These are phyloP conservation scores for Lipomyces sp. DNA, from an alignment of 805 yeast genomes.

Conservation along the genomic window DNA sequence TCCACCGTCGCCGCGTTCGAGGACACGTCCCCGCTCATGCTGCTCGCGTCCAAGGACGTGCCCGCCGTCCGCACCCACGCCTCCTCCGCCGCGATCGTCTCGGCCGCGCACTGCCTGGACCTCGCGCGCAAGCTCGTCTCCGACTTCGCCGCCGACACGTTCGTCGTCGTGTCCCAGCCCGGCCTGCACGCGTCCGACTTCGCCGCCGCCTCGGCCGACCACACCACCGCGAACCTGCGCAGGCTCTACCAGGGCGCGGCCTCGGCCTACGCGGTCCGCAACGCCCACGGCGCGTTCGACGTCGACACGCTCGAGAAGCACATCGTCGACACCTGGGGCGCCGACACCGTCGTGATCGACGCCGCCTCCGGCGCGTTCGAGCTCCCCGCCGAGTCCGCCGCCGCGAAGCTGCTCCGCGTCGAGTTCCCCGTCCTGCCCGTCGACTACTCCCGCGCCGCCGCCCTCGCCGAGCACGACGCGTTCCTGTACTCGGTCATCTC, in stretches of 20 bases:
- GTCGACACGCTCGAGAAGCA: slow-evolving; percentile 44
- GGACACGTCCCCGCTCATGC: slow-evolving; percentile 32
- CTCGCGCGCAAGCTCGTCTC: slow-evolving; percentile 27
- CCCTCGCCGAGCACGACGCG: slow-evolving; percentile 32
- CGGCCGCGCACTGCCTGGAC: slow-evolving; percentile 25
- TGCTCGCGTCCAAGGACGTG: slow-evolving; percentile 25
- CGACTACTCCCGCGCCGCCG: slow-evolving; percentile 27
- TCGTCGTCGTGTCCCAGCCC: slow-evolving; percentile 45
- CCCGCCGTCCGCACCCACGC: slow-evolving; percentile 22
- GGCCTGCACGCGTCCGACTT: slow-evolving; percentile 34
- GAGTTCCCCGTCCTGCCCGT: slow-evolving; percentile 52
- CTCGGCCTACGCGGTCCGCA: slow-evolving; percentile 28
- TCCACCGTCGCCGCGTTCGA: slow-evolving; percentile 30
- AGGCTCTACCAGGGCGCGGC: slow-evolving; percentile 25
- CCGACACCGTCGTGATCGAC: slow-evolving; percentile 44
- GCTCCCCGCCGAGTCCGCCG: slow-evolving; percentile 66
- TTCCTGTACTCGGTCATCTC: slow-evolving; percentile 35
- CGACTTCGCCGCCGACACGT: slow-evolving; percentile 22
- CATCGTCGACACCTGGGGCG: slow-evolving; percentile 51
- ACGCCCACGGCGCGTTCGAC: slow-evolving; percentile 38
- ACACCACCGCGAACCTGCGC: slow-evolving; percentile 29
- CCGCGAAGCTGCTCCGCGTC: slow-evolving; percentile 59
- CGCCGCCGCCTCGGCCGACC: slow-evolving; percentile 17
- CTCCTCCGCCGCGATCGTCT: slow-evolving; percentile 24
- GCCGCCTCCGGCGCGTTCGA: slow-evolving; percentile 44